Base-by-base conservation (phyloP, 2,329 filamentous ascomycete species). In the Cladophialophora yegresii region DNA sequence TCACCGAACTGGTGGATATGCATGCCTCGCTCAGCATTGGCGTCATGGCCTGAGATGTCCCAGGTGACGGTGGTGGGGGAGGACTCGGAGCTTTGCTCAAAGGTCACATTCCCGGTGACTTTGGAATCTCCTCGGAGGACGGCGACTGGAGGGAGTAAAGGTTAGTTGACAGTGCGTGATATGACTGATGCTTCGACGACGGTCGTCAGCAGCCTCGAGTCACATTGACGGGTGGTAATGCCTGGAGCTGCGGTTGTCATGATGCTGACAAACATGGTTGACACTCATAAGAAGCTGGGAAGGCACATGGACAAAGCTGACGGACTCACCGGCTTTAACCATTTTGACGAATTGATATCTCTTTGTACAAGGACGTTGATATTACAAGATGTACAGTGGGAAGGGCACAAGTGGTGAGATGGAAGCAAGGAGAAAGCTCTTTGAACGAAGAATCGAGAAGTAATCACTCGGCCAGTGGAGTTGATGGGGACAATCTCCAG, bases 1-100 rank as follows among this genome's bases (percentile, higher is more conserved):
- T 98, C 95, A 79, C 95, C 95, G 77, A 96, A 99, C 80, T 95
- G 91, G 85, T 99, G 95, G 77, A 99, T 89, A 86, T 99, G 95
- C 86, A 98, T 92, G 81, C 92, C 95, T 82, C 95, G 93, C 88
- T 96, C 87, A 77, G 95, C 93, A 80, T 96, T 96, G 82, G 93
- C 76, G 78, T 98, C 93, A 82, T 97, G 85, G 82, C 95, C 93
- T 68, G 86, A 85, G 81, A 99, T 92, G 82, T 97, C 87, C 89
- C 91, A 99, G 77, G 89, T 86, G 83, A 99, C 85, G 79, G 85
- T 93, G 77, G 95, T 98, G 73, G 89, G 87, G 74, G 86, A 81
- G 74, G 83, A 86, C 85, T 97, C 95, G 78, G 85, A 86, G 72
- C 85, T 85, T 84, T 99, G 95, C 85, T 96, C 92, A 81, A 99